Percentiles rank a stretch among this genome's conserved stretches.
These are phyloP conservation scores for Craterostigma plantagineum DNA, from an alignment of 257 asterid species.

Conservation along the genomic window DNA sequence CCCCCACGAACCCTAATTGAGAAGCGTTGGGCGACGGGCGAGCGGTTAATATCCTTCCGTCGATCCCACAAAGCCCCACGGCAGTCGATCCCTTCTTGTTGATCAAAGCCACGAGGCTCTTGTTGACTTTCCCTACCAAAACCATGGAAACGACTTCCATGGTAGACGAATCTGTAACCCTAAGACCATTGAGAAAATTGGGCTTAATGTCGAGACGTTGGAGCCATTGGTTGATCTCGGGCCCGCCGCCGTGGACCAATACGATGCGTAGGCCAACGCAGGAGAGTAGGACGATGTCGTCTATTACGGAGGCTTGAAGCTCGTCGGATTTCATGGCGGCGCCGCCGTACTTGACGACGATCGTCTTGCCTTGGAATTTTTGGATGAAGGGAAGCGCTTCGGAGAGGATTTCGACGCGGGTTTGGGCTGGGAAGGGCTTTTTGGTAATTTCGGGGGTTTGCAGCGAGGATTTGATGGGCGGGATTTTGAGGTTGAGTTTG, in stretches of 20 bases:
- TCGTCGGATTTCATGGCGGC: slow-evolving; percentile 78
- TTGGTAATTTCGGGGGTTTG: slow-evolving; percentile 16
- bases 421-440: slow-evolving; percentile 31
- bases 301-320: slow-evolving; percentile 71
- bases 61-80: slow-evolving; percentile 64
- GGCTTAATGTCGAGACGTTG: slow-evolving; percentile 42
- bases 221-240: slow-evolving; percentile 74
- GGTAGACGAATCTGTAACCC: slow-evolving; percentile 69
- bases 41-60: slow-evolving; percentile 54
- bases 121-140: slow-evolving; percentile 58
- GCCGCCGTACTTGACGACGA: slow-evolving; percentile 79
- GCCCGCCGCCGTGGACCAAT: slow-evolving; percentile 76
- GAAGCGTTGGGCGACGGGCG: slow-evolving; percentile 46
- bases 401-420: slow-evolving; percentile 50
- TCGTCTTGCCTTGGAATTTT: slow-evolving; percentile 60
- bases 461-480: slow-evolving; percentile 18
- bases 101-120: slow-evolving; percentile 50
- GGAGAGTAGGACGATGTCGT: slow-evolving; percentile 64
- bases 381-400: slow-evolving; percentile 75
- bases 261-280: slow-evolving; percentile 71
- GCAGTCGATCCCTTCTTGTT: slow-evolving; percentile 78
- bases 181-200: slow-evolving; percentile 53
- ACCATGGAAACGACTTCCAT: slow-evolving; percentile 85
- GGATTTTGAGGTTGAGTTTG: no score
- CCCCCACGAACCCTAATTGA: slow-evolving; percentile 75